Percentiles rank a stretch among this genome's conserved stretches.
These are phyloP conservation scores for Straminergon stramineum DNA, from an alignment of 225 moss, liverwort and hornwort species.

Conservation along the genomic window DNA sequence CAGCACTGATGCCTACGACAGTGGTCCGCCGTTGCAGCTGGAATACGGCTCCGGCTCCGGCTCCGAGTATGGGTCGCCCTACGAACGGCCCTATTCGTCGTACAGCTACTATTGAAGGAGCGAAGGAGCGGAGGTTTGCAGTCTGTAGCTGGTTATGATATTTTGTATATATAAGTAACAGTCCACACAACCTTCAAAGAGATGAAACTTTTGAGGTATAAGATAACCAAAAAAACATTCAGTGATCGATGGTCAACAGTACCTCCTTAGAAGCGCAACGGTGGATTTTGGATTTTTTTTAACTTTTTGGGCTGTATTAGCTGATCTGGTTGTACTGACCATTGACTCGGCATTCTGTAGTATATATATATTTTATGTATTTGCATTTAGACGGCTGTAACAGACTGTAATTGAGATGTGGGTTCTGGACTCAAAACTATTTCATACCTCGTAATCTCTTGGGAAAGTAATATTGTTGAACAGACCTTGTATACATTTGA, in stretches of 20 bases:
- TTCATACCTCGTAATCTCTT: not conserved
- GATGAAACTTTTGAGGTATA: not conserved
- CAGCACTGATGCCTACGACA: not conserved
- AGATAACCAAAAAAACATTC: not conserved
- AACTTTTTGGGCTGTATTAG: too few species aligned
- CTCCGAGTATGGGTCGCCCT: not conserved
- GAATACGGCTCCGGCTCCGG: slow-evolving; percentile 3
- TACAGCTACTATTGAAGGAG: slow-evolving; percentile 14
- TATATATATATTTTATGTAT: too few species aligned
- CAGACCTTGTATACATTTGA: not conserved
- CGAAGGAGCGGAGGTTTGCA: not conserved
- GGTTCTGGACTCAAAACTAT: not conserved
- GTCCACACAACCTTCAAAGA: not conserved
- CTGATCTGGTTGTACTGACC: not conserved
- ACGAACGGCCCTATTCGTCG: slow-evolving; percentile 1
- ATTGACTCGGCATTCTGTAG: not conserved
- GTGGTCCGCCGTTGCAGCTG: not conserved
- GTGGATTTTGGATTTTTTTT: not conserved
- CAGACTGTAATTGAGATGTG: not conserved
- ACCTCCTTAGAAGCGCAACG: not conserved
- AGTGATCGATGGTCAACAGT: not conserved
- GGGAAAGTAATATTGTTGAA: not conserved
- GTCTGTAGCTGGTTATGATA: not conserved
- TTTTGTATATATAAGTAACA: not conserved
- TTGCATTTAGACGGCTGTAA: not conserved